Evolutionary conservation across 352 stramenopile species (phyloP).

Genomic region (Phytophthora pluvialis): DNA sequence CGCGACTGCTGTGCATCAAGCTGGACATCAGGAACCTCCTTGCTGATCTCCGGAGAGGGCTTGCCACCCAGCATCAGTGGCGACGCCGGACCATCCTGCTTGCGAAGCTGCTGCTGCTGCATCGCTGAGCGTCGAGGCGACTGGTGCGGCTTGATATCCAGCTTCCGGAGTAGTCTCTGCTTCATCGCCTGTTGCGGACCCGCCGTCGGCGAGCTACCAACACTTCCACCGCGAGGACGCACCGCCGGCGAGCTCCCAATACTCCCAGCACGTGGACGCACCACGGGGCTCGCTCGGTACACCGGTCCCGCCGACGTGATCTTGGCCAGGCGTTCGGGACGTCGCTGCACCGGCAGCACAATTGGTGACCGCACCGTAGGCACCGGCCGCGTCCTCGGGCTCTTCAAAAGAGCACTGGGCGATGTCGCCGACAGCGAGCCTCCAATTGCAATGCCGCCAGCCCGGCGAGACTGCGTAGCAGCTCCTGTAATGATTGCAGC

Average conservation of each 20-base stretch:
- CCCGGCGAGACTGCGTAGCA: constrained; percentile 1
- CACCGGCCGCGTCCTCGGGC: neutral
- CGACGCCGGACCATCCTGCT: constrained; percentile 25
- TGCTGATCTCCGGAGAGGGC: constrained; percentile 16
- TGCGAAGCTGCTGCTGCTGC: constrained; percentile 44
- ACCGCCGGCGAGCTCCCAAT: constrained; percentile 21
- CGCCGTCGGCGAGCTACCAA: constrained; percentile 18
- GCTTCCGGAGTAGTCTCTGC: constrained; percentile 56
- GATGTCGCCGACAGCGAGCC: constrained; percentile 26
- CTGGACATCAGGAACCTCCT: constrained; percentile 30
- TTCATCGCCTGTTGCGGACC: constrained; percentile 30
- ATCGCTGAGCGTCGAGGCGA: constrained; percentile 61
- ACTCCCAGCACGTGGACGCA: constrained; percentile 47
- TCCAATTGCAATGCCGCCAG: constrained; percentile 34
- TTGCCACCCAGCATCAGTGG: constrained; percentile 42
- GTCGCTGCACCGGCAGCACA: constrained; percentile 52
- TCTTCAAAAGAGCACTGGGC: constrained; percentile 17
- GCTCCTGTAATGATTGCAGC: constrained; percentile 1
- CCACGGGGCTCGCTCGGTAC: constrained; percentile 60
- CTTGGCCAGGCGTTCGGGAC: constrained; percentile 66
- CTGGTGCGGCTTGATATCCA: constrained; percentile 83
- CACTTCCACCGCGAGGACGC: constrained; percentile 29
- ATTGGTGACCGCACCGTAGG: constrained; percentile 44
- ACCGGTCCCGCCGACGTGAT: constrained; percentile 58
- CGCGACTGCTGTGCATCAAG: constrained; percentile 29